These are phyloP conservation scores for Phytopythium mirpurense DNA, from an alignment of 352 stramenopile species.

Conservation along the genomic window DNA sequence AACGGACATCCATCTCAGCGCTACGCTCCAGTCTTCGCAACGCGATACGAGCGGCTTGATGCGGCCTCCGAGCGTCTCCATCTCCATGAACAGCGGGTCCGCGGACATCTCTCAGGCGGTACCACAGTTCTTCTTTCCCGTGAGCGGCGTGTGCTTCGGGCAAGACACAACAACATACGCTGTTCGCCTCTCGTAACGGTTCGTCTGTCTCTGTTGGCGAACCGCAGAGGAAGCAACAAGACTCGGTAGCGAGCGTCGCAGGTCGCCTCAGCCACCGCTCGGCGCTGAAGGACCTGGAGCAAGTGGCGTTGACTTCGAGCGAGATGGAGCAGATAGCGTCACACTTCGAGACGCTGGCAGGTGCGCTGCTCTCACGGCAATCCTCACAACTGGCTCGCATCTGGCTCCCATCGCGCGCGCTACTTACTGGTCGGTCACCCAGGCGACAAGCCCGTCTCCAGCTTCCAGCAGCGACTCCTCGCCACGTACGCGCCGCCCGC, in stretches of 20 bases:
- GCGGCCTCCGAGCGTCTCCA: background rate
- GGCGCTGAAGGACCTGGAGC: background rate
- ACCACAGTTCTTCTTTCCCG: background rate
- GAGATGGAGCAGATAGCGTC: conserved; percentile 16
- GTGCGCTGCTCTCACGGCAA: conserved; percentile 3
- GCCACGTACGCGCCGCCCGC: conserved; percentile 6
- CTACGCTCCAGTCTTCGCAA: background rate
- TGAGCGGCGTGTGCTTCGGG: too few species aligned
- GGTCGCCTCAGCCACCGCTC: background rate
- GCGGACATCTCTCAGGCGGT: too few species aligned
- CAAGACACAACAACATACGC: too few species aligned
- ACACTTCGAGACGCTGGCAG: background rate
- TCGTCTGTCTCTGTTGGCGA: too few species aligned
- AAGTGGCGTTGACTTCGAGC: conserved; percentile 12
- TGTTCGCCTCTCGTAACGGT: too few species aligned
- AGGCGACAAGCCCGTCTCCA: conserved; percentile 3
- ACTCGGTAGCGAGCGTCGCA: background rate
- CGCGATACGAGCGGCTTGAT: background rate
- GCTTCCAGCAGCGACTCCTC: conserved; percentile 14
- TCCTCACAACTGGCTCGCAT: too few species aligned
- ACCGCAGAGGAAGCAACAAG: background rate
- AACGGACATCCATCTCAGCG: too few species aligned
- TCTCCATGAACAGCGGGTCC: too few species aligned
- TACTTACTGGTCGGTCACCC: background rate
- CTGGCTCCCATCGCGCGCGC: too few species aligned